These are phyloP conservation scores for Pezicula radicicola DNA, from an alignment of 2,329 filamentous ascomycete species.

Conservation along the genomic window DNA sequence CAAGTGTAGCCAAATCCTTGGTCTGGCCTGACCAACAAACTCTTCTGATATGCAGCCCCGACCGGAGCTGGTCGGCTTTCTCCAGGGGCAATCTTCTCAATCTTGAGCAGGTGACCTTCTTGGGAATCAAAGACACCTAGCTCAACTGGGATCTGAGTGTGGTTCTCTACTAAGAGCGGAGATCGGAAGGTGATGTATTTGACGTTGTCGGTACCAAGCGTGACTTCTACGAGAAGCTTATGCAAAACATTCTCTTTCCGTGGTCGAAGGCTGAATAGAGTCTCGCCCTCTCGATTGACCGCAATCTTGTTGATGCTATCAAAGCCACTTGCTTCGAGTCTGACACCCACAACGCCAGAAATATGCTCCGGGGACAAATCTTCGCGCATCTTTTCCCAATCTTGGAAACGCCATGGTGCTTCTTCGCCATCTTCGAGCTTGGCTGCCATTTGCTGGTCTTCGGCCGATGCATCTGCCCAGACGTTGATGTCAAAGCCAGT, in stretches of 20 bases:
- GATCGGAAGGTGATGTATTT: slow-evolving; percentile 97
- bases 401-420: slow-evolving; percentile 93
- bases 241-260: slow-evolving; percentile 84
- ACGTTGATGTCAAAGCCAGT: slow-evolving; percentile 89
- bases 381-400: slow-evolving; percentile 94
- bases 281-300: slow-evolving; percentile 92
- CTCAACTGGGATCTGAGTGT: slow-evolving; percentile 94
- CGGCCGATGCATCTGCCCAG: slow-evolving; percentile 68
- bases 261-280: slow-evolving; percentile 83
- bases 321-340: slow-evolving; percentile 90
- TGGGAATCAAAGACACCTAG: slow-evolving; percentile 85
- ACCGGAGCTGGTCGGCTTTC: slow-evolving; percentile 88
- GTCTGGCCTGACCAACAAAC: slow-evolving; percentile 82
- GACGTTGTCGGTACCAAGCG: slow-evolving; percentile 88
- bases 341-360: slow-evolving; percentile 75
- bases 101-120: slow-evolving; percentile 89
- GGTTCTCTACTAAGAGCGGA: slow-evolving; percentile 88
- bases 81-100: slow-evolving; percentile 94
- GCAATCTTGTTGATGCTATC: slow-evolving; percentile 85
- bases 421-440: slow-evolving; percentile 87
- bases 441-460: slow-evolving; percentile 68
- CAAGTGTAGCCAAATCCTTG: slow-evolving; percentile 96
- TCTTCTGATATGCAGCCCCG: slow-evolving; percentile 87
- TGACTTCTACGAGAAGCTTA: slow-evolving; percentile 87
- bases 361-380: slow-evolving; percentile 82